Evolutionary conservation across 1,139 yeast species (phyloP), one percentile per base, ranked within the genome.

Genomic region (Magnusiomyces tetraspermus): DNA sequence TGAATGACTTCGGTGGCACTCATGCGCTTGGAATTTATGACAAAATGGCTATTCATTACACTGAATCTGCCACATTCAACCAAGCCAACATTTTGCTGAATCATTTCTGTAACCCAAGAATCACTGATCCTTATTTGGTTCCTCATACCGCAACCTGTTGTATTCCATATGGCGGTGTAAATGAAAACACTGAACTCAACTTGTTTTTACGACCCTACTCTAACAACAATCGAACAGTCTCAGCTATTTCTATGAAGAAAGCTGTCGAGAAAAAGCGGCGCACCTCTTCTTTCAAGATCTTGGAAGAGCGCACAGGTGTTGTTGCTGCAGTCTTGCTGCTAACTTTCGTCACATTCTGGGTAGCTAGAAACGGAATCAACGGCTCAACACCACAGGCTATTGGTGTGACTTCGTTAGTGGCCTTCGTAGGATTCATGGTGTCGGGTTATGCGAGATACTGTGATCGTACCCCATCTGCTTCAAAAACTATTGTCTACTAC

Each of bases 11-110:
- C 92, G 53, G 98, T 92, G 48, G 98, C 98, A 64, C 97, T 98
- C 17, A 98, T 98, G 51, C 98, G 98, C 0, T 97, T 88, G 19
- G 98, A 92, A 51, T 92, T 98, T 64, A 92, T 76, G 54, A 92
- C 97, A 60, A 92, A 95, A 73, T 98, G 98, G 17, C 97, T 94
- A 69, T 88, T 92, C 54, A 51, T 43, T 54, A 54, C 31, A 30
- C 15, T n/a, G 42, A 47, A 1, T 23, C 49, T 6, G 54, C 48
- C n/a, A 24, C 41, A 3, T 43, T 40, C 11, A 13, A 48, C 1
- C 51, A 54, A 31, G 45, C 46, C 5, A 51, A 54, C n/a, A 38
- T 51, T 21, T 24, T 54, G 22, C 43, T 54, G 6, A 54, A 54
- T 28, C 56, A 54, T 24, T 17, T 46, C 23, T 54, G 56, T n/a